phyloP scores from a whole-genome alignment of 306 rosid species.

The Spatholobus suberectus region DNA sequence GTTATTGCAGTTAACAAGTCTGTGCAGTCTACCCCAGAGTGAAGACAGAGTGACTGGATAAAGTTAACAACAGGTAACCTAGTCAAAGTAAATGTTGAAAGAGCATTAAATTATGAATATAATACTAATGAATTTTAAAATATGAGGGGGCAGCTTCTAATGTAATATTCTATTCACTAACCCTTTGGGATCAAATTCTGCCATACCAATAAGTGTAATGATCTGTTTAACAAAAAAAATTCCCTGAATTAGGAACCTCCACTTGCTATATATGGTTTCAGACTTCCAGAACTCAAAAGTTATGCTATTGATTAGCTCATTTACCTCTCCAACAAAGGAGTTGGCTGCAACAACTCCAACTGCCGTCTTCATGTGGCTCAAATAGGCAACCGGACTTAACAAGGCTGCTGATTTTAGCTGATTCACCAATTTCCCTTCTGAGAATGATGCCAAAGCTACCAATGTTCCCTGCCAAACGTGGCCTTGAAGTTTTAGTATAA shows the following conservation, averaged over 20 bases:
- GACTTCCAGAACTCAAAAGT: background rate
- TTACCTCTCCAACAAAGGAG: constrained; percentile 61
- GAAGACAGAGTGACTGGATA: background rate
- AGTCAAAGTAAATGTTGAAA: background rate
- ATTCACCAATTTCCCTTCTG: constrained; percentile 60
- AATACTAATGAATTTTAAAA: background rate
- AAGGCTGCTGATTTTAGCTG: constrained; percentile 69
- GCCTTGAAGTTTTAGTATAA: constrained; percentile 15
- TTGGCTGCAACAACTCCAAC: constrained; percentile 58
- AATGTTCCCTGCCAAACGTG: constrained; percentile 70
- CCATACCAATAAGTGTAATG: constrained; percentile 34
- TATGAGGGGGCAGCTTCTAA: background rate
- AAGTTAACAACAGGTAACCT: background rate
- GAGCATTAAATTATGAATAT: background rate
- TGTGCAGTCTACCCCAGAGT: background rate
- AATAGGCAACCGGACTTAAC: constrained; percentile 79
- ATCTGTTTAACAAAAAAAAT: constrained; percentile 43
- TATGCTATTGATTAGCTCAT: background rate
- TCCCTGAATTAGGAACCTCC: background rate
- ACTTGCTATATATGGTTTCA: background rate
- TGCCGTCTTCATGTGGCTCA: constrained; percentile 65
- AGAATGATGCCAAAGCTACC: constrained; percentile 61
- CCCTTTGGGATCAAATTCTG: constrained; percentile 78
- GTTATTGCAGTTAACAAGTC: background rate
- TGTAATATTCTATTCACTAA: background rate